Base-by-base conservation (phyloP, 352 stramenopile genomes). In the Phytophthora fragariae region DNA sequence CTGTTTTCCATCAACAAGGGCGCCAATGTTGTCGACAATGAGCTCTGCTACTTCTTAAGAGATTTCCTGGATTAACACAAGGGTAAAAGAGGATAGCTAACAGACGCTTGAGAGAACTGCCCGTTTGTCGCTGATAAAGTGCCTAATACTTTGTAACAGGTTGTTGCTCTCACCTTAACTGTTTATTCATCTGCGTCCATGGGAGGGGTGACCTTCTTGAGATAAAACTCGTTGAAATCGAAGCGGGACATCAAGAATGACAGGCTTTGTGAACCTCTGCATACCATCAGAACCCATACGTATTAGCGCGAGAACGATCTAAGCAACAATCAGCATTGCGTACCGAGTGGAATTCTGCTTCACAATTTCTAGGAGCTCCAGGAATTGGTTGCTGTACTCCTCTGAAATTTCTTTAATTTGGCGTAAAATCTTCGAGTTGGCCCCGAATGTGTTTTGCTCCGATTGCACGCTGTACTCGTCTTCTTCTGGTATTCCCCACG, bases 171-270 rank as follows among this genome's bases (percentile, higher is more conserved):
- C 37, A 69, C 61, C 56, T 66, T 66, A 55, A 35, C 33, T 46
- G 24, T 54, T 81, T 73, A 92, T 65, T 91, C 84, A 33, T 91
- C 82, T 50, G 62, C 41, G 33, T 88, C 83, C 53, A 77, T 78
- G 5, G 65, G 33, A 44, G 85, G 75, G 19, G 75, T 61, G 17
- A 68, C 81, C 62, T 94, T 92, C 33, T 81, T 85, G 47, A 77
- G 74, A 31, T 98, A 98, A 53, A 85, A 98, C 75, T 97, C 90
- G 68, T 97, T 98, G 68, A 98, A 98, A 72, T 98, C 93, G 49
- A 98, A 95, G 8, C 92, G 92, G 9, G 94, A 94, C 46, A 92
- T 83, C 9, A 98, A 77, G 46, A 94, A 97, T 9, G 89, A 89
- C 5, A 98, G 72, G 29, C 90, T 91, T 62, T 97, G 90, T 0